phyloP scores from a whole-genome alignment of 1,139 yeast genomes.

The Candida anutae region DNA sequence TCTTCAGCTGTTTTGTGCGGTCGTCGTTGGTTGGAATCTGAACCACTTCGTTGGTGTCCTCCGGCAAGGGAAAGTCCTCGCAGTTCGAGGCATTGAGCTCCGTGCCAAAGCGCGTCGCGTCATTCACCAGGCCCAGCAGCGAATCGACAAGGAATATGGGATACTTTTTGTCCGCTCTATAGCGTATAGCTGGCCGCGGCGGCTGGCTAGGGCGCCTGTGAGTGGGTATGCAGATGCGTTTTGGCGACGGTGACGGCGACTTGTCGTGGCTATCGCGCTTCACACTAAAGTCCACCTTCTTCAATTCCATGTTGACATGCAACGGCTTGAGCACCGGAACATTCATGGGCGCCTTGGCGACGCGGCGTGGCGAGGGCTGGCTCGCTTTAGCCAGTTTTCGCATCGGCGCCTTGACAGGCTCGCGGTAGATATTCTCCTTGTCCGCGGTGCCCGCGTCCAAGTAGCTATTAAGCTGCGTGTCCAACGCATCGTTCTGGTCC shows the following conservation, averaged over 20 bases:
- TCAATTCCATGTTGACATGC: conserved; percentile 14
- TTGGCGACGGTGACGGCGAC: conserved; percentile 16
- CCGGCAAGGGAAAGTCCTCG: conserved; percentile 60
- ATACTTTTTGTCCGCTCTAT: conserved; percentile 12
- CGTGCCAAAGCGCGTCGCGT: conserved; percentile 71
- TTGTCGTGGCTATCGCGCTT: conserved; percentile 5
- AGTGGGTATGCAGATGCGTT: conserved; percentile 38
- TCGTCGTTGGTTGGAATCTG: conserved; percentile 56
- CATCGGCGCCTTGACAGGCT: conserved; percentile 22
- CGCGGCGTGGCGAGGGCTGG: conserved; percentile 5
- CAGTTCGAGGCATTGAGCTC: conserved; percentile 61
- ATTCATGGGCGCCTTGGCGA: conserved; percentile 4
- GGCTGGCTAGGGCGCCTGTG: conserved; percentile 14
- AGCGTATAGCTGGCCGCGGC: conserved; percentile 35
- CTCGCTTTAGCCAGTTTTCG: conserved; percentile 16
- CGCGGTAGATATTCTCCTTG: conserved; percentile 26
- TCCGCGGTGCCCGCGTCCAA: conserved; percentile 14
- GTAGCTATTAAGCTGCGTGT: conserved; percentile 20
- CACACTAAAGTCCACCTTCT: conserved; percentile 8
- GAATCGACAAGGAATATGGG: conserved; percentile 57
- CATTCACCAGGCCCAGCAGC: conserved; percentile 56
- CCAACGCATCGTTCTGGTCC: conserved; percentile 19
- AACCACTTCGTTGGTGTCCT: conserved; percentile 49
- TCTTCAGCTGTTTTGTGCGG: conserved; percentile 14
- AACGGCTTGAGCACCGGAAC: conserved; percentile 28